Conservation (phyloP, 2,329 filamentous ascomycete species). For the Grosmannia serpens region DNA sequence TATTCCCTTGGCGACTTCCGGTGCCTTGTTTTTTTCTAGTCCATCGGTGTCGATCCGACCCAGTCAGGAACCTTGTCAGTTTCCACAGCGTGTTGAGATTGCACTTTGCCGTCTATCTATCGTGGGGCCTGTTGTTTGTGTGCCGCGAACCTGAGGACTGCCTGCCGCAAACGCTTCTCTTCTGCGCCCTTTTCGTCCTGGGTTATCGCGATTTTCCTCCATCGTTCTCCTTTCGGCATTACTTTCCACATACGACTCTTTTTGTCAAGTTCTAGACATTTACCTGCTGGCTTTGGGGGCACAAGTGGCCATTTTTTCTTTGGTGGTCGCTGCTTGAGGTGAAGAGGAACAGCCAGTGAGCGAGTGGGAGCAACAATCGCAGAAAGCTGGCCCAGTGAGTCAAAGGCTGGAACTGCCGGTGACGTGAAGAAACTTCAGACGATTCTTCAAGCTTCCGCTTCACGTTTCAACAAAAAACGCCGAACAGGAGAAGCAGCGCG, state of each 20-base stretch:
- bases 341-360: not conserved
- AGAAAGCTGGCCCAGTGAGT: not conserved
- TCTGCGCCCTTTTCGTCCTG: not conserved
- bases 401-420: not conserved
- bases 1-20: too few relatives aligned
- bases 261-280: not conserved
- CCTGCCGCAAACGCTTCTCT: not conserved
- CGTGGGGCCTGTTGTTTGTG: not conserved
- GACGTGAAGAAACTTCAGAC: not conserved
- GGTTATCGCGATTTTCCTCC: not conserved
- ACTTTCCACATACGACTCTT: not conserved
- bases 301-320: not conserved
- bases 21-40: not conserved
- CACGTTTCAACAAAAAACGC: not conserved
- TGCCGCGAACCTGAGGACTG: not conserved
- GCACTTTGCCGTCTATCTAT: not conserved
- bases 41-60: not conserved
- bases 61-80: not conserved
- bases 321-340: not conserved
- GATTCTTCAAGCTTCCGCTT: not conserved
- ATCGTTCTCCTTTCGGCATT: not conserved
- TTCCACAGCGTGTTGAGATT: too few relatives aligned
- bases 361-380: not conserved
- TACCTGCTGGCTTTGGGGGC: not conserved
- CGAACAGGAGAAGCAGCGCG: not conserved